Percentiles rank a stretch among this genome's conserved stretches.
Conservation (phyloP, 2,329 filamentous ascomycete species). For the Lachnellula suecica region DNA sequence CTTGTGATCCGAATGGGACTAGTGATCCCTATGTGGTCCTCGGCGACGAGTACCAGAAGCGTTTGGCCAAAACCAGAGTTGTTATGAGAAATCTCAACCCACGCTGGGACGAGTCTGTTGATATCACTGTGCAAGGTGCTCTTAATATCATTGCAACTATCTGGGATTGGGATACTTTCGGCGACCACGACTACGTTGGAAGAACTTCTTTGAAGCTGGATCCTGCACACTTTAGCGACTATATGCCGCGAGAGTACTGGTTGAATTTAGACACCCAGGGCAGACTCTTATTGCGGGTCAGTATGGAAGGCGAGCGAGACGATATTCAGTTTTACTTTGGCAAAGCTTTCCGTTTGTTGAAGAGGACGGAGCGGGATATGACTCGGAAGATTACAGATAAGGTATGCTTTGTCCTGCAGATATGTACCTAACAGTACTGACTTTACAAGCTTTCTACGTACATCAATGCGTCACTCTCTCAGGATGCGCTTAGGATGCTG, state of each 20-base stretch:
- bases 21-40: constrained; percentile 98
- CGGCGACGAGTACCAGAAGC: constrained; percentile 96
- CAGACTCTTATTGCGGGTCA: constrained; percentile 82
- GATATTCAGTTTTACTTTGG: constrained; percentile 99
- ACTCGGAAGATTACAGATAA: constrained; percentile 97
- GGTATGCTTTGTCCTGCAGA: constrained; percentile 46
- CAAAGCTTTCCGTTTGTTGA: constrained; percentile 92
- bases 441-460: constrained; percentile 74
- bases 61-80: constrained; percentile 89
- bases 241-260: constrained; percentile 95
- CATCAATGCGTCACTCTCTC: constrained; percentile 85
- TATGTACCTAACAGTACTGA: constrained; percentile 12
- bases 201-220: constrained; percentile 98
- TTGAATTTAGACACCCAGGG: constrained; percentile 95
- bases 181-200: constrained; percentile 95
- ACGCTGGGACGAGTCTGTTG: constrained; percentile 94
- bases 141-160: constrained; percentile 95
- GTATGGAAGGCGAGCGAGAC: constrained; percentile 97
- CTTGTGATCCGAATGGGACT: constrained; percentile 91
- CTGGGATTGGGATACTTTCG: constrained; percentile 97
- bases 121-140: constrained; percentile 88
- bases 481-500: constrained; percentile 73
- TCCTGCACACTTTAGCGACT: constrained; percentile 94
- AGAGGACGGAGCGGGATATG: constrained; percentile 97
- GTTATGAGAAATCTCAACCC: constrained; percentile 90